Conservation (phyloP, 371 early-diverging fungal genomes). For the Encephalitozoon cuniculi region DNA sequence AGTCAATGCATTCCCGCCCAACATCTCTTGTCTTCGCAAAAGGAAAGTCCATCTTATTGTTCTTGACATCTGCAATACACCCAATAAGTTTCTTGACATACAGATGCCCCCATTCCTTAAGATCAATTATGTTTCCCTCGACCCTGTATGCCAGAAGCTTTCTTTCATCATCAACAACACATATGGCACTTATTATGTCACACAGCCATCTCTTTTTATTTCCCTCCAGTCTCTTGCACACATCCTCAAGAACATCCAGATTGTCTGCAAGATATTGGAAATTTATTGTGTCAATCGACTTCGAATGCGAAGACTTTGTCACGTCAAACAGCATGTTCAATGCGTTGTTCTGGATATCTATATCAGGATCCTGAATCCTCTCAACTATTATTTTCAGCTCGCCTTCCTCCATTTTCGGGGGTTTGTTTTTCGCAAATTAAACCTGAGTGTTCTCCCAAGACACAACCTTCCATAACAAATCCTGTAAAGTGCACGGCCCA, state of each 20-base stretch:
- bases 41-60: background rate
- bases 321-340: slow-evolving; percentile 26
- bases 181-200: slow-evolving; percentile 57
- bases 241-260: background rate
- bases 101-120: slow-evolving; percentile 58
- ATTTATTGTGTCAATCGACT: slow-evolving; percentile 19
- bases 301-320: slow-evolving; percentile 27
- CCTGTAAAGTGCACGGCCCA: no score
- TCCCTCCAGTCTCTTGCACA: slow-evolving; percentile 2
- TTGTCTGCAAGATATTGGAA: slow-evolving; percentile 32
- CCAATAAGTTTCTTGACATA: slow-evolving; percentile 57
- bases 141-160: slow-evolving; percentile 51
- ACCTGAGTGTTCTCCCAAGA: background rate
- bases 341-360: slow-evolving; percentile 28
- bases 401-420: slow-evolving; percentile 34
- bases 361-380: slow-evolving; percentile 22
- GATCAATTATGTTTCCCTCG: slow-evolving; percentile 48
- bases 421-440: slow-evolving; percentile 12
- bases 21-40: slow-evolving; percentile 23
- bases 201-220: slow-evolving; percentile 40
- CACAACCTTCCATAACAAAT: background rate
- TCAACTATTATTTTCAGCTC: slow-evolving; percentile 31
- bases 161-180: slow-evolving; percentile 31
- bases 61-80: slow-evolving; percentile 25
- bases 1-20: slow-evolving; percentile 25